Evolutionary conservation across 2,329 filamentous ascomycete genomes (phyloP).

Genomic region (Escovopsis sp.): DNA sequence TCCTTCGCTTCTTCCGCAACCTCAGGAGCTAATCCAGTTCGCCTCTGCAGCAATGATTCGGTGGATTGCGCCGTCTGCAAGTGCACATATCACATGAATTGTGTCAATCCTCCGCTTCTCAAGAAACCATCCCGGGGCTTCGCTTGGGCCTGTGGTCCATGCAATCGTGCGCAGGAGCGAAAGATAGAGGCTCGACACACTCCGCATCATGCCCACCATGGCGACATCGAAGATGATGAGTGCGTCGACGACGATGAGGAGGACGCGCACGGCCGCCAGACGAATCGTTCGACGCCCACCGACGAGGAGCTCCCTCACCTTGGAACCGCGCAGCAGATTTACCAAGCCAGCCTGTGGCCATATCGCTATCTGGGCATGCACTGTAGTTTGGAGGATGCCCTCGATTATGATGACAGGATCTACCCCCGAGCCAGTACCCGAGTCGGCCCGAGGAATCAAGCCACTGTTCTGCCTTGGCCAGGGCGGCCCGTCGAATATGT

Average conservation of each 20-base stretch:
- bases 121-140: conserved; percentile 97
- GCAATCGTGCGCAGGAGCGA: conserved; percentile 87
- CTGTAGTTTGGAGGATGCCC: conserved; percentile 83
- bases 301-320: conserved; percentile 39
- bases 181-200: conserved; percentile 84
- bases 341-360: conserved; percentile 88
- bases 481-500: conserved; percentile 80
- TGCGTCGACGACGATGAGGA: conserved; percentile 58
- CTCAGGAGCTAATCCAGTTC: conserved; percentile 1
- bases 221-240: conserved; percentile 52
- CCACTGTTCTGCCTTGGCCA: conserved; percentile 70
- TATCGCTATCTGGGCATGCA: conserved; percentile 93
- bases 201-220: conserved; percentile 53
- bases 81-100: conserved; percentile 97
- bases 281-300: conserved; percentile 48
- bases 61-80: conserved; percentile 93
- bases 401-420: conserved; percentile 95
- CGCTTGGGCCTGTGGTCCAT: conserved; percentile 93
- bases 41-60: conserved; percentile 57
- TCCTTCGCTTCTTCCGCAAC: not conserved
- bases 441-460: conserved; percentile 81
- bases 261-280: conserved; percentile 36
- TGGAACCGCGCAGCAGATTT: conserved; percentile 71
- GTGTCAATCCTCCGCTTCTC: conserved; percentile 75
- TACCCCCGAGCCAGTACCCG: conserved; percentile 91